Base-by-base conservation (phyloP, 2,329 filamentous ascomycete species). In the Fusarium scirpi region DNA sequence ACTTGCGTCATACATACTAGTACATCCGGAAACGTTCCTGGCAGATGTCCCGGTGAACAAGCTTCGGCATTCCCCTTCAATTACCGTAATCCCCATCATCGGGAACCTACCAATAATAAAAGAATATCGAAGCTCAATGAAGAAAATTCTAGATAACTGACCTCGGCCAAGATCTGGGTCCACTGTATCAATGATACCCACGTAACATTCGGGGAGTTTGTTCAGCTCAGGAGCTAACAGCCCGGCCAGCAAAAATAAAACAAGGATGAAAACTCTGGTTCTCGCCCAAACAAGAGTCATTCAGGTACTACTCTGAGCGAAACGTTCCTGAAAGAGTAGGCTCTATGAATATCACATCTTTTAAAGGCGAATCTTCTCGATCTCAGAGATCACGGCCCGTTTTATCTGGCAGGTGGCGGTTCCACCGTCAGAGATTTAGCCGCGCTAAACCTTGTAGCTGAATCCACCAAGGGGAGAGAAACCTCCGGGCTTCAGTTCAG, bases 401-500 rank as follows among this genome's bases (percentile, higher is more conserved):
- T 60, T 48, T 67, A n/a, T 38, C 25, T 22, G 27, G 16, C 27
- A 13, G 22, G 25, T 57, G 34, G 45, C 29, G 57, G 41, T 41
- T 49, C 65, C 65, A 62, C 46, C n/a, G 6, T 40, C 27, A 58
- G n/a, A 58, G 43, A 44, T 44, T 51, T 63, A 53, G 27, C 25
- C 9, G 27, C 32, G n/a, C 16, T 43, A 34, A 25, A 27, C 16
- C 10, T 22, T 27, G 40, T n/a, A 45, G 43, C 27, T 51, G 51
- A 25, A 43, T 48, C 57, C 54, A 55, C 58, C 12, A 10, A 25
- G 22, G 65, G 65, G 65, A 67, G 65, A 52, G 29, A 67, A 67
- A 67, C 46, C 51, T 67, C 65, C 65, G 65, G 64, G 34, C 34
- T 1, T 12, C 34, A n/a, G 34, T 38, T 38, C n/a, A n/a, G 34